These are phyloP conservation scores for Theobroma grandiflorum DNA, from an alignment of 441 rosid species.

Conservation along the genomic window DNA sequence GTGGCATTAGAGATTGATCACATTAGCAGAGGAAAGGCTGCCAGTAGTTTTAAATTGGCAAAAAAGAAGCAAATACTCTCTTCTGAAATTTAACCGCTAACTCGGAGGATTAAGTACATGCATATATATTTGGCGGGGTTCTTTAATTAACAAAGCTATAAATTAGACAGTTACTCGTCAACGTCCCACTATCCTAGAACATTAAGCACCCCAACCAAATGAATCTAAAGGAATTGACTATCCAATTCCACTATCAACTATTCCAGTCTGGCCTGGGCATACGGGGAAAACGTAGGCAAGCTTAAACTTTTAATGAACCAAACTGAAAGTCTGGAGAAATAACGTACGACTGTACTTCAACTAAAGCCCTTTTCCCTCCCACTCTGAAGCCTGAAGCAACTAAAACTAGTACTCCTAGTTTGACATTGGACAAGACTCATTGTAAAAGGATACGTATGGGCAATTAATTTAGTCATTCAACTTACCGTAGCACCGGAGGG, in stretches of 20 bases:
- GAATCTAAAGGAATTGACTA: neutral
- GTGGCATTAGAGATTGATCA: neutral
- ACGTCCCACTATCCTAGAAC: neutral
- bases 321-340: neutral
- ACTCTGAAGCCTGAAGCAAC: neutral
- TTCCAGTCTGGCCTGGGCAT: neutral
- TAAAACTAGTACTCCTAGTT: neutral
- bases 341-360: neutral
- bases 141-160: no score
- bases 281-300: neutral
- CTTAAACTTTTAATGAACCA: neutral
- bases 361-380: neutral
- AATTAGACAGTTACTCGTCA: neutral
- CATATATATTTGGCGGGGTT: neutral
- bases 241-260: neutral
- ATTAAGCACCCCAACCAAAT: neutral
- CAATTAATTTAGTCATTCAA: neutral
- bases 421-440: neutral
- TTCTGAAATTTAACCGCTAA: neutral
- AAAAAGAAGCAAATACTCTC: no score
- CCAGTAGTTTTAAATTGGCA: neutral
- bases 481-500: conserved; percentile 73
- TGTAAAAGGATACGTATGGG: neutral
- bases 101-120: neutral
- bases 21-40: neutral